These are phyloP conservation scores for Fusarium sp. DNA, from an alignment of 2,329 filamentous ascomycete species.

Conservation along the genomic window DNA sequence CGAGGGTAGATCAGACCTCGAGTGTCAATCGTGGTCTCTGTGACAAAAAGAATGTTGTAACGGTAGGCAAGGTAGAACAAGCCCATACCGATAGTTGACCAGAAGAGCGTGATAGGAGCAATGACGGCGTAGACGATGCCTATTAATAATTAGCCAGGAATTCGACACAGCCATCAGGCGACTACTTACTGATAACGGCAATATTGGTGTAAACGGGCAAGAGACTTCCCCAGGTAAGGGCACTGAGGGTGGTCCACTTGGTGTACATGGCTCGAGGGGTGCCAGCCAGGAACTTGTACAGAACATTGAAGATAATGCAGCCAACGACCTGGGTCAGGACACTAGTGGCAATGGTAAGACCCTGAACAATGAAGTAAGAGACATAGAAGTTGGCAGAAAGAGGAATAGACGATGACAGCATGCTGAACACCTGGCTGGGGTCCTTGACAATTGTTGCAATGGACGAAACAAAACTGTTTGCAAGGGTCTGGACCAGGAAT, in stretches of 20 bases:
- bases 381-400: slow-evolving; percentile 94
- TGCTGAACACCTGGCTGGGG: slow-evolving; percentile 70
- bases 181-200: slow-evolving; percentile 72
- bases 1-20: slow-evolving; percentile 90
- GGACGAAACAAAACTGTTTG: slow-evolving; percentile 81
- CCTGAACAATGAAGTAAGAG: slow-evolving; percentile 88
- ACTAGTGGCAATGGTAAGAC: slow-evolving; percentile 79
- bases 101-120: slow-evolving; percentile 84
- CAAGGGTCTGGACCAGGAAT: slow-evolving; percentile 87
- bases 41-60: slow-evolving; percentile 89
- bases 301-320: slow-evolving; percentile 74
- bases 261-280: slow-evolving; percentile 84
- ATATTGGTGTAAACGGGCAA: slow-evolving; percentile 82
- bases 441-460: slow-evolving; percentile 72
- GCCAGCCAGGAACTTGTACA: slow-evolving; percentile 79
- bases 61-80: slow-evolving; percentile 88
- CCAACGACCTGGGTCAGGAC: slow-evolving; percentile 77
- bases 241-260: slow-evolving; percentile 77
- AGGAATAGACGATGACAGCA: slow-evolving; percentile 81
- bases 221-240: slow-evolving; percentile 81
- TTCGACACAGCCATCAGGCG: no score
- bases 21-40: slow-evolving; percentile 83
- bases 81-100: slow-evolving; percentile 80
- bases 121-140: slow-evolving; percentile 85
- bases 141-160: slow-evolving; percentile 46